These are phyloP conservation scores for Botrytis elliptica DNA, from an alignment of 2,329 filamentous ascomycete species.

Conservation along the genomic window DNA sequence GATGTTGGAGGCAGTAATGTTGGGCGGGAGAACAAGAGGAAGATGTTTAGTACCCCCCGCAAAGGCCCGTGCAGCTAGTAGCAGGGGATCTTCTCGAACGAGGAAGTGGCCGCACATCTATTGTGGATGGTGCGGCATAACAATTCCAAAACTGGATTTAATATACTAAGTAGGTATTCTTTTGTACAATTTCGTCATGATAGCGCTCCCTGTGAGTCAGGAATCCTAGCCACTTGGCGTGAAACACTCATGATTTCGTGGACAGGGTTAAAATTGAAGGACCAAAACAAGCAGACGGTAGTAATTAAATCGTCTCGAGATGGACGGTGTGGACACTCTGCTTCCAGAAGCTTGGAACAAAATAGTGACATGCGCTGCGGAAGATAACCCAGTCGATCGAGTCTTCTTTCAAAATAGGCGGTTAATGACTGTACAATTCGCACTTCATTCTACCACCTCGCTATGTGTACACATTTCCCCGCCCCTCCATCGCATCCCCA, in stretches of 20 bases:
- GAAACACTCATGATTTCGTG: neutral
- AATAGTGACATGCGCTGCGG: neutral
- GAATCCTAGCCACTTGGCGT: conserved; percentile 2
- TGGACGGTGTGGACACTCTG: neutral
- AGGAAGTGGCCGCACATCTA: conserved; percentile 9
- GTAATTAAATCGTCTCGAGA: neutral
- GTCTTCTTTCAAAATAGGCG: conserved; percentile 6
- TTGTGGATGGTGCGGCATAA: neutral
- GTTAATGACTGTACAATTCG: conserved; percentile 12
- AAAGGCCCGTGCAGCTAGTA: conserved; percentile 12
- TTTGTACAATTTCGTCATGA: neutral
- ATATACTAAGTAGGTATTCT: neutral
- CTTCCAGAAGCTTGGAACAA: neutral
- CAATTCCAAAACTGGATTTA: neutral
- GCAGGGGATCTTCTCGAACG: neutral
- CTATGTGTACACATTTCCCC: conserved; percentile 22
- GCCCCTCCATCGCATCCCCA: neutral
- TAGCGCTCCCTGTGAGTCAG: neutral
- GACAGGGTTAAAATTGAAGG: neutral
- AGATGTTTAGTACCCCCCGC: neutral
- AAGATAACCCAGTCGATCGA: neutral
- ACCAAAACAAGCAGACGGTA: neutral
- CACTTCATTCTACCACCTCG: conserved; percentile 19
- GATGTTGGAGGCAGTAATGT: neutral
- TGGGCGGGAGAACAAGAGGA: neutral